phyloP scores from a whole-genome alignment of 371 early-diverging fungal genomes.

The Coemansia sp. region DNA sequence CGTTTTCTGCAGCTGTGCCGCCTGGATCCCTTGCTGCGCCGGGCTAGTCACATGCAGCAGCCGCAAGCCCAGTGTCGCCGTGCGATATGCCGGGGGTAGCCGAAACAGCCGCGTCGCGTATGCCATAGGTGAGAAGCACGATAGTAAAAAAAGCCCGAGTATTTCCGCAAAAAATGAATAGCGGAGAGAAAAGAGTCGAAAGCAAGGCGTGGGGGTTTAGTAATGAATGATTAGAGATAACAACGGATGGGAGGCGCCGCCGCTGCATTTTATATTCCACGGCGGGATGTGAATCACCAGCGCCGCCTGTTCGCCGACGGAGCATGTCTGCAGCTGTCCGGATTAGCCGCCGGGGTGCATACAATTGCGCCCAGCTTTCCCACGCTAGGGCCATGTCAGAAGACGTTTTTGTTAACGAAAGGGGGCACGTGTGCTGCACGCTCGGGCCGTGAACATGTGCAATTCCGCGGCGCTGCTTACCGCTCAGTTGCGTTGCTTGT shows the following conservation, averaged over 20 bases:
- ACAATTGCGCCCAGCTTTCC: not conserved
- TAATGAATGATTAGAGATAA: not conserved
- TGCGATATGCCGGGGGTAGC: not conserved
- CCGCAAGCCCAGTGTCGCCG: constrained; percentile 2
- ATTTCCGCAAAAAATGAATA: not conserved
- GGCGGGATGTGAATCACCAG: constrained; percentile 1
- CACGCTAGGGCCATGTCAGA: constrained; percentile 2
- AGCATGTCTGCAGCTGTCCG: not conserved
- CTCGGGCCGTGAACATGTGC: not conserved
- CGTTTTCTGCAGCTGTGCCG: constrained; percentile 30
- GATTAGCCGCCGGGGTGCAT: not conserved
- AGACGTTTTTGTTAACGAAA: not conserved
- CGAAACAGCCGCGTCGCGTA: constrained; percentile 16
- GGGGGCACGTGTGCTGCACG: too few species aligned
- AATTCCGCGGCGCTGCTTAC: too few species aligned
- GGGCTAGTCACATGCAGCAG: constrained; percentile 23
- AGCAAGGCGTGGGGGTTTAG: not conserved
- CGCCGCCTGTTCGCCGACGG: not conserved
- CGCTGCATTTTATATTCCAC: not conserved
- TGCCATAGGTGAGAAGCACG: constrained; percentile 4
- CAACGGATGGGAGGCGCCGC: not conserved
- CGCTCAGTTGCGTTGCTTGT: not conserved
- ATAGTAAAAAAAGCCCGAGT: not conserved
- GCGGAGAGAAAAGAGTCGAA: not conserved
- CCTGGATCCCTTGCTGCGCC: constrained; percentile 16